Evolutionary conservation across 2,329 filamentous ascomycete genomes (phyloP), one percentile per base, ranked within the genome.

Genomic region (Colletotrichum lindemuthianum): DNA sequence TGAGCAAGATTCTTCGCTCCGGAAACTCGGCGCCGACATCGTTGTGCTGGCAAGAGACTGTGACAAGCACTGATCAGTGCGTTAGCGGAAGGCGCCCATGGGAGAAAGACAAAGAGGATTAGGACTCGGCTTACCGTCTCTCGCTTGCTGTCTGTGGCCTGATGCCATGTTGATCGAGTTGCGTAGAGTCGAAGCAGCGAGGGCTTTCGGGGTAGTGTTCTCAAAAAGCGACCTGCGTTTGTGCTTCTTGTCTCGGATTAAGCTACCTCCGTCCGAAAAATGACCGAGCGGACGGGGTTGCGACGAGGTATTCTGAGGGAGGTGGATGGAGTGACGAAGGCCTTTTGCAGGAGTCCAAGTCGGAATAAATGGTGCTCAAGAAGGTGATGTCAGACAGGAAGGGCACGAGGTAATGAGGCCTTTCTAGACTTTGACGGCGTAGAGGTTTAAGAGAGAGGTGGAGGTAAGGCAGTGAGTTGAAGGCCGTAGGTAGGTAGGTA

Each of bases 21-120:
- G 70, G 68, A 8, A 60, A 63, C 12, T 16, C 33, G 37, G 71
- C 68, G 3, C 63, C 59, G 0, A 69, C 34, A 2, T 66, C 60
- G 4, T 71, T 63, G 6, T 75, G 60, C 36, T 72, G 36, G 49
- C 67, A 69, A 37, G 67, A 71, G 37, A 78, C 69, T 12, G 69
- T 69, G 60, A 79, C 70, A 56, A 77, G 65, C 43, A 73, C 77
- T 78, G 15, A 51, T 16, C 2, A 32, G 3, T 43, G 3, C 8
- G 40, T 59, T 41, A 41, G 65, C 70, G 58, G 24, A 24, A 24
- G 24, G 24, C 24, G 24, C 24, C 24, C 24, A 24, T 51, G 12
- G 11, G 9, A 40, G n/a, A 45, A n/a, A 4, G n/a, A 11, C 8
- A 12, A 32, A 48, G 32, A 48, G 12, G 15, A 41, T 13, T 16